phyloP scores from a whole-genome alignment of 2,329 filamentous ascomycete species.

The Dryadomyces quercus-mongolicae region DNA sequence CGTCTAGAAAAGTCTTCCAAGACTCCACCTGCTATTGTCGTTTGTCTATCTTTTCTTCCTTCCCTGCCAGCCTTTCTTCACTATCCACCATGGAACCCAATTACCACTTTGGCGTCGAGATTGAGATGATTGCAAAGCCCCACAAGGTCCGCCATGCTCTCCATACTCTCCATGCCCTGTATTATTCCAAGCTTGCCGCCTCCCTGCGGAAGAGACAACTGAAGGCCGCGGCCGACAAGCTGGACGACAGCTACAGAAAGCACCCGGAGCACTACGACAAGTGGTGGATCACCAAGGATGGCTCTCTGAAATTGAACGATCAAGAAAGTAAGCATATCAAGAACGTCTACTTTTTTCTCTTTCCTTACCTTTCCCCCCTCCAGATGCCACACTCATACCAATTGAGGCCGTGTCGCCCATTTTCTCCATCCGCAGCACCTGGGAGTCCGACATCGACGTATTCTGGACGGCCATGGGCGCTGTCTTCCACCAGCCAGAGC shows the following conservation, averaged over 20 bases:
- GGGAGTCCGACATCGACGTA: constrained; percentile 22
- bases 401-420: constrained; percentile 29
- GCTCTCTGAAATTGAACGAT: constrained; percentile 17
- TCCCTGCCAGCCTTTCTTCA: neutral
- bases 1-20: too few relatives aligned
- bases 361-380: neutral
- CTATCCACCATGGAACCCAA: neutral
- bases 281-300: constrained; percentile 28
- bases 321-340: neutral
- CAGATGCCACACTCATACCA: constrained; percentile 18
- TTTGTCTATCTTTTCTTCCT: neutral
- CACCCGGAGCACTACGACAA: constrained; percentile 29
- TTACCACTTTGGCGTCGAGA: neutral
- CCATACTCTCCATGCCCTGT: neutral
- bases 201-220: neutral
- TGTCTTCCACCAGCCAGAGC: constrained; percentile 23
- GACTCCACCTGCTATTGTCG: too few relatives aligned
- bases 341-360: neutral
- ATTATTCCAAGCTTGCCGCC: neutral
- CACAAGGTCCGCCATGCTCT: neutral
- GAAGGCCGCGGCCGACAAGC: constrained; percentile 18
- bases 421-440: constrained; percentile 21
- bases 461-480: constrained; percentile 30
- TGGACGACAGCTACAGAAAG: constrained; percentile 24
- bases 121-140: neutral